Conservation (phyloP, 1,284 basidiomycete species). For the Pterulicium gracile region DNA sequence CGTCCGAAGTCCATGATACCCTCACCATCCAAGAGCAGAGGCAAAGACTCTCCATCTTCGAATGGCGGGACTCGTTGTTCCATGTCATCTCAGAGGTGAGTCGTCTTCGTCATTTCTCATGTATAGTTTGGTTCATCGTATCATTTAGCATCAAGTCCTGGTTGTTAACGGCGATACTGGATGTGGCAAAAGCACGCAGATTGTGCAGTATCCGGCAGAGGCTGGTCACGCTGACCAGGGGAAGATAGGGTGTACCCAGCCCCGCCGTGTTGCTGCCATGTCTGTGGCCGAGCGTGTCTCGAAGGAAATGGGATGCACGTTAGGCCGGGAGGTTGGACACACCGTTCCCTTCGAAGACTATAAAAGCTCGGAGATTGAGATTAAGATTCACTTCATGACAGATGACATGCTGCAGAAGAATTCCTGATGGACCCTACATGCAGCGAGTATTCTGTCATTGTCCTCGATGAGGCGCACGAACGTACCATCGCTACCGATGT, state of each 20-base stretch:
- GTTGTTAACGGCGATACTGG: slow-evolving; percentile 74
- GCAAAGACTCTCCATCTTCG: slow-evolving; percentile 88
- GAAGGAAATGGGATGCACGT: slow-evolving; percentile 77
- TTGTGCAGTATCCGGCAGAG: slow-evolving; percentile 71
- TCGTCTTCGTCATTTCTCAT: slow-evolving; percentile 14
- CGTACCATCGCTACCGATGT: slow-evolving; percentile 97
- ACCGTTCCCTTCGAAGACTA: slow-evolving; percentile 99
- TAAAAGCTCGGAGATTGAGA: slow-evolving; percentile 93
- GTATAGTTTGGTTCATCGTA: slow-evolving; percentile 13
- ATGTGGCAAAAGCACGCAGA: slow-evolving; percentile 69
- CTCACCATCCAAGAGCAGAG: slow-evolving; percentile 94
- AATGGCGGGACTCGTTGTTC: slow-evolving; percentile 86
- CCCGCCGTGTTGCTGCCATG: slow-evolving; percentile 80
- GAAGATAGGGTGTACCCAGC: slow-evolving; percentile 79
- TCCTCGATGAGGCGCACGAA: slow-evolving; percentile 99
- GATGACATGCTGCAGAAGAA: slow-evolving; percentile 98
- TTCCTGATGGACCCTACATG: slow-evolving; percentile 93
- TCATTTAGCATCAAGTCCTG: slow-evolving; percentile 65
- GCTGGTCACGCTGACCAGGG: slow-evolving; percentile 61
- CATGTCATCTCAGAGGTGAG: slow-evolving; percentile 84
- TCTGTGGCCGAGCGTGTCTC: slow-evolving; percentile 83
- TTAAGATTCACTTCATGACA: slow-evolving; percentile 99
- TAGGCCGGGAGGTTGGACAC: slow-evolving; percentile 97
- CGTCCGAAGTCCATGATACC: too few species aligned
- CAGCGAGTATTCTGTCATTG: slow-evolving; percentile 88